A percentile compares a stretch with the other conserved stretches of the same genome.
phyloP scores from a whole-genome alignment of 2,329 filamentous ascomycete species.

The Epichloe uncinata region DNA sequence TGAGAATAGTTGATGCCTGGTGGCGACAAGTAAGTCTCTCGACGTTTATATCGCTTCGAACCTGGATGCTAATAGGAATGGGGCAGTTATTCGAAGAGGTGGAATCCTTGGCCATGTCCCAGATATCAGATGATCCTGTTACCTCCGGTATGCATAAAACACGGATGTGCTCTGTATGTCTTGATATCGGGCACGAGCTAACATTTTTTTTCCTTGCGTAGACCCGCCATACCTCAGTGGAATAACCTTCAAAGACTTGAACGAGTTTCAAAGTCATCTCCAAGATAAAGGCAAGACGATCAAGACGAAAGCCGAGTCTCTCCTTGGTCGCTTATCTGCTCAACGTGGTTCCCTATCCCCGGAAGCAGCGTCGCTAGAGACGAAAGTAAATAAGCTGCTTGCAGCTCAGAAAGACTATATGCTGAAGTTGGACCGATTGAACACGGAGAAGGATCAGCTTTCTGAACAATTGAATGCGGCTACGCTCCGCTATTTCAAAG shows the following conservation, averaged over 20 bases:
- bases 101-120: slow-evolving; percentile 40
- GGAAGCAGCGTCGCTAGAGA: slow-evolving; percentile 60
- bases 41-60: background rate
- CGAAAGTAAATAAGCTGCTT: slow-evolving; percentile 60
- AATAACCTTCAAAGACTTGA: slow-evolving; percentile 47
- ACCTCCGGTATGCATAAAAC: slow-evolving; percentile 12
- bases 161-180: background rate
- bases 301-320: slow-evolving; percentile 54
- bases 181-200: slow-evolving; percentile 6
- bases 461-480: slow-evolving; percentile 80
- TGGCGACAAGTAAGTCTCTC: slow-evolving; percentile 64
- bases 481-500: slow-evolving; percentile 83
- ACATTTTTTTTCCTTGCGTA: slow-evolving; percentile 17
- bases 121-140: slow-evolving; percentile 17
- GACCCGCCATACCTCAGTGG: slow-evolving; percentile 43
- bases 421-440: slow-evolving; percentile 60
- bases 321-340: slow-evolving; percentile 47
- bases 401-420: slow-evolving; percentile 72
- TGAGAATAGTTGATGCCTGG: slow-evolving; percentile 85
- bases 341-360: slow-evolving; percentile 44
- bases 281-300: slow-evolving; percentile 64
- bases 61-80: slow-evolving; percentile 2
- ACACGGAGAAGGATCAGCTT: slow-evolving; percentile 69
- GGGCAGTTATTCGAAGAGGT: slow-evolving; percentile 49
- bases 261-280: slow-evolving; percentile 72